These are phyloP conservation scores for Penicillium sp. DNA, from an alignment of 2,329 filamentous ascomycete genomes.

Conservation along the genomic window DNA sequence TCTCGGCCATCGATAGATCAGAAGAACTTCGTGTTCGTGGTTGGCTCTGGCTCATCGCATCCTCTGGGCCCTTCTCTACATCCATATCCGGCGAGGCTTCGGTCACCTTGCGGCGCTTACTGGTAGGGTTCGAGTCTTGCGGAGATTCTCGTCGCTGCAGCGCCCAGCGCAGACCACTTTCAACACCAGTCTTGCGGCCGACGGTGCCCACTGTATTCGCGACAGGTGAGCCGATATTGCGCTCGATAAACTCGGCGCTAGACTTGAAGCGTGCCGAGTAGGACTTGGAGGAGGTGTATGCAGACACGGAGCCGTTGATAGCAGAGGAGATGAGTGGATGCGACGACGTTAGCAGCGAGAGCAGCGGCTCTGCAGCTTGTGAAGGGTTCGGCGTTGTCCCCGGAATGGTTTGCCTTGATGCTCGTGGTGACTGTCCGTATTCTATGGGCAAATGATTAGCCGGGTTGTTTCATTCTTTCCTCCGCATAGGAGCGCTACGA, in stretches of 20 bases:
- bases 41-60: slow-evolving; percentile 5
- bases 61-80: slow-evolving; percentile 44
- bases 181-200: slow-evolving; percentile 81
- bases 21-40: slow-evolving; percentile 55
- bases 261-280: slow-evolving; percentile 86
- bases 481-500: not conserved
- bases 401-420: slow-evolving; percentile 38
- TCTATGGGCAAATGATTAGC: slow-evolving; percentile 47
- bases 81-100: slow-evolving; percentile 45
- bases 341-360: slow-evolving; percentile 82
- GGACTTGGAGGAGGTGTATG: slow-evolving; percentile 84
- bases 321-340: slow-evolving; percentile 84
- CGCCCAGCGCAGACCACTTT: slow-evolving; percentile 83
- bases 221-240: slow-evolving; percentile 76
- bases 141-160: slow-evolving; percentile 51
- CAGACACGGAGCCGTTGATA: slow-evolving; percentile 79
- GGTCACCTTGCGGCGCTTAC: slow-evolving; percentile 47
- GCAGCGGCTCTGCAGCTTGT: slow-evolving; percentile 72
- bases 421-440: slow-evolving; percentile 64
- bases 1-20: slow-evolving; percentile 68
- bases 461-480: not conserved
- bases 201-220: slow-evolving; percentile 84
- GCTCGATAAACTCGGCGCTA: slow-evolving; percentile 88
- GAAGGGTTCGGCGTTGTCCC: slow-evolving; percentile 38
- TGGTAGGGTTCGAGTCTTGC: slow-evolving; percentile 33